These are phyloP conservation scores for Rhizophagus clarus DNA, from an alignment of 192 early-diverging fungal genomes.

Conservation along the genomic window DNA sequence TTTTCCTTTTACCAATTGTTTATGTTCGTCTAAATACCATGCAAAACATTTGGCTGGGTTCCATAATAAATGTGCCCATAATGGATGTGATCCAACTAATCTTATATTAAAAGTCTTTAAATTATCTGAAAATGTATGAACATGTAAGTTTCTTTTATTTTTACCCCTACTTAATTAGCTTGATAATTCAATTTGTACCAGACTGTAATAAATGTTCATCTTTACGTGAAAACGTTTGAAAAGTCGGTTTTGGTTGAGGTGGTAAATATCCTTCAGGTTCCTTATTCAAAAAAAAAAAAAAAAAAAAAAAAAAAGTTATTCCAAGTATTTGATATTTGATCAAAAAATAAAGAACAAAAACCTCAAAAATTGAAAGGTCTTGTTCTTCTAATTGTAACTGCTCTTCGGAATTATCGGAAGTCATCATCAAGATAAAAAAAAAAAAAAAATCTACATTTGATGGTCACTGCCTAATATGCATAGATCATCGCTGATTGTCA, in stretches of 20 bases:
- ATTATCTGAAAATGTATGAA: neutral
- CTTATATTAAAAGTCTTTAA: conserved; percentile 31
- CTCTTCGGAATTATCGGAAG: neutral
- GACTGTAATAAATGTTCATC: neutral
- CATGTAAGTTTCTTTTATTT: too few species aligned
- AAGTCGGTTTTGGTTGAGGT: neutral
- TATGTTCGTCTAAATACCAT: conserved; percentile 73
- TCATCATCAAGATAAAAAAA: neutral
- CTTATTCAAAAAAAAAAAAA: neutral
- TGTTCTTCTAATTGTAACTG: conserved; percentile 1
- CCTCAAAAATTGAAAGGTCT: conserved; percentile 8
- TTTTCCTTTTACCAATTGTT: conserved; percentile 59
- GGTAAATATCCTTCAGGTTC: neutral
- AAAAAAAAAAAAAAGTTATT: neutral
- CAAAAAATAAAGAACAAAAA: neutral
- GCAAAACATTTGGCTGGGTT: conserved; percentile 86
- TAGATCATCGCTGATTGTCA: too few species aligned
- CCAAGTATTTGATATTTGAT: neutral
- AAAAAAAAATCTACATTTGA: too few species aligned
- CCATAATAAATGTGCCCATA: conserved; percentile 92
- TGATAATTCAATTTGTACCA: neutral
- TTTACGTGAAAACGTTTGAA: neutral
- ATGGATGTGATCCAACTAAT: conserved; percentile 72
- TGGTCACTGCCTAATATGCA: too few species aligned
- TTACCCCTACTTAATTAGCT: neutral